Evolutionary conservation across 139 green algal genomes (phyloP), one percentile per base, ranked within the genome.

Genomic region (Chlamydomonas urium): DNA sequence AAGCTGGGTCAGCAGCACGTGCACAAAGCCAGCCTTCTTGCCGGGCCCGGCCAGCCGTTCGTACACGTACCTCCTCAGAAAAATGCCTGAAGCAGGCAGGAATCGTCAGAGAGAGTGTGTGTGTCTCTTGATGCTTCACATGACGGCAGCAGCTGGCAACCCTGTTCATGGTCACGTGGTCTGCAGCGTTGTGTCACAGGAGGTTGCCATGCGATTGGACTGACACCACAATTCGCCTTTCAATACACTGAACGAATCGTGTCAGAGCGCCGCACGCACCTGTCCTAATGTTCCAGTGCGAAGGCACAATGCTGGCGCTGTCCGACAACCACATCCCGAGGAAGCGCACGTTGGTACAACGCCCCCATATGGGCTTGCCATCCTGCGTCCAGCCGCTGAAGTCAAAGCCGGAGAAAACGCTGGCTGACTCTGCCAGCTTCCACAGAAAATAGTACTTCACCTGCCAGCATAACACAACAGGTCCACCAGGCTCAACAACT

Each of bases 221-320:
- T n/a, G n/a, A n/a, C n/a, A n/a, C n/a, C n/a, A n/a, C n/a, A n/a
- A n/a, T n/a, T n/a, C n/a, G n/a, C n/a, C n/a, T n/a, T n/a, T n/a
- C n/a, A n/a, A n/a, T n/a, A n/a, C n/a, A n/a, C n/a, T n/a, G n/a
- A n/a, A n/a, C n/a, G n/a, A n/a, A n/a, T n/a, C n/a, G n/a, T n/a
- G n/a, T n/a, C n/a, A n/a, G n/a, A n/a, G n/a, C n/a, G n/a, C n/a
- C n/a, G n/a, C n/a, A n/a, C n/a, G n/a, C n/a, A n/a, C n/a, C n/a
- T 10, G 69, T 75, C 26, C 61, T 38, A 34, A 75, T 75, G 69
- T 75, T 75, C 69, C 69, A 75, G 35, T 60, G 61, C 69, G 29
- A 21, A 3, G 69, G 69, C 8, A 63, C 61, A 8, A 75, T 67
- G 5, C 50, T 38, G 48, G 48, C 29, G 48, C 69, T 75, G 69